These are phyloP conservation scores for Dendrocalamus latiflorus DNA, from an alignment of 202 grass and related monocot genomes.

Conservation along the genomic window DNA sequence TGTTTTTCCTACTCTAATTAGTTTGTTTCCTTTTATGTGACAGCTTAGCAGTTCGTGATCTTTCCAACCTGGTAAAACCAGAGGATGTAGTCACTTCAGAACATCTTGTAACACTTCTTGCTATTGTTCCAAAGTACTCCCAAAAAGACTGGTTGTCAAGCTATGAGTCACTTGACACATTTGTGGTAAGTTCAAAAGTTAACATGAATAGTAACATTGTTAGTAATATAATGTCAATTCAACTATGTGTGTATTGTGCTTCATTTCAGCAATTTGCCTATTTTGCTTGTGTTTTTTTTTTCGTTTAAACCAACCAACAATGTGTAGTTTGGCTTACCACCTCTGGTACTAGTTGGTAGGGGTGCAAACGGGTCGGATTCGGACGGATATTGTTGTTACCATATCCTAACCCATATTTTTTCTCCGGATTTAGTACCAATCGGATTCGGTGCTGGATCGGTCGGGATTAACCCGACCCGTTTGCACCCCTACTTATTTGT, in stretches of 20 bases:
- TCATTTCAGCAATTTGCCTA: neutral
- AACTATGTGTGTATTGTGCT: neutral
- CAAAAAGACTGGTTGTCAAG: slow-evolving; percentile 90
- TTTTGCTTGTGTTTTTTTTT: neutral
- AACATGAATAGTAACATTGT: neutral
- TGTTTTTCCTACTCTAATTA: neutral
- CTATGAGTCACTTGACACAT: slow-evolving; percentile 80
- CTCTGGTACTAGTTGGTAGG: neutral
- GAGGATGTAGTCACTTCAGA: slow-evolving; percentile 86
- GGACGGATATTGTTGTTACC: no score
- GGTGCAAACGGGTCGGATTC: no score
- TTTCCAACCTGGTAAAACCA: slow-evolving; percentile 82
- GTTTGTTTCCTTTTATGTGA: neutral
- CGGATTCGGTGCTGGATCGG: no score
- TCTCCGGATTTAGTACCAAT: no score
- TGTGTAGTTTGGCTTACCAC: neutral
- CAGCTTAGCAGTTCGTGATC: slow-evolving; percentile 88
- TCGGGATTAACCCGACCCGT: no score
- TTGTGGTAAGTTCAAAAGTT: slow-evolving; percentile 59
- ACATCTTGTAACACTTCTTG: slow-evolving; percentile 94
- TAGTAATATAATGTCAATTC: neutral
- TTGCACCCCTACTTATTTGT: no score
- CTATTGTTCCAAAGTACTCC: slow-evolving; percentile 91
- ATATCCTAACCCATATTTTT: no score
- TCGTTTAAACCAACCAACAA: neutral